A percentile compares a stretch with the other conserved stretches of the same genome.
Evolutionary conservation across 257 asterid species (phyloP).

Genomic region (Solanum virginianum): DNA sequence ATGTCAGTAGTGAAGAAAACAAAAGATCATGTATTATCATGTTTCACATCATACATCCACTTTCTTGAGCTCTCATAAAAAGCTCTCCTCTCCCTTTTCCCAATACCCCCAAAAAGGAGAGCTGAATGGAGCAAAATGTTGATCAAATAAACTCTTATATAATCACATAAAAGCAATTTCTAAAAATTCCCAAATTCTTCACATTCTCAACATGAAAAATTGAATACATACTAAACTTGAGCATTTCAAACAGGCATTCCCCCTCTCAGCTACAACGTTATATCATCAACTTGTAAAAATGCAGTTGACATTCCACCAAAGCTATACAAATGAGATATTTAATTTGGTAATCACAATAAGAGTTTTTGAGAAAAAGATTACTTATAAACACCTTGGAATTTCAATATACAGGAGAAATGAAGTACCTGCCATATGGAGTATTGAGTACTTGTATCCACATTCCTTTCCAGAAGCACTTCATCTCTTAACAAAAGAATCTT

Average conservation of each 20-base stretch:
- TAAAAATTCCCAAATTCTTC: not conserved
- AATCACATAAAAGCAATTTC: not conserved
- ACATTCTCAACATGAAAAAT: not conserved
- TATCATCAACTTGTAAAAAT: not conserved
- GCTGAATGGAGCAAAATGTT: not conserved
- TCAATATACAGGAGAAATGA: not conserved
- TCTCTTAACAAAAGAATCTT: slow-evolving; percentile 54
- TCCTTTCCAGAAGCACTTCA: slow-evolving; percentile 30
- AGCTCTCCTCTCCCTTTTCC: not conserved
- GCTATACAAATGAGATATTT: not conserved
- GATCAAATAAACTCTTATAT: not conserved
- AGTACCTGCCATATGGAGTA: slow-evolving; percentile 41
- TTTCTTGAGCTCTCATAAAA: not conserved
- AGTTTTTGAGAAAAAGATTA: not conserved
- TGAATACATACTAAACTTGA: not conserved
- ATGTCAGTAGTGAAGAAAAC: not conserved
- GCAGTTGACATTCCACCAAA: not conserved
- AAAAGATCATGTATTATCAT: not conserved
- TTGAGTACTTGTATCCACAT: slow-evolving; percentile 30
- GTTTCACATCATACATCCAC: not conserved
- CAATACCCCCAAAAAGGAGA: not conserved
- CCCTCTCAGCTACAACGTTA: not conserved
- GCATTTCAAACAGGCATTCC: not conserved
- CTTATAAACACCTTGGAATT: not conserved
- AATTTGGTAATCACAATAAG: not conserved